Percentiles rank a stretch among this genome's conserved stretches.
phyloP scores from a whole-genome alignment of 2,329 filamentous ascomycete genomes.

The Cercospora janseana region DNA sequence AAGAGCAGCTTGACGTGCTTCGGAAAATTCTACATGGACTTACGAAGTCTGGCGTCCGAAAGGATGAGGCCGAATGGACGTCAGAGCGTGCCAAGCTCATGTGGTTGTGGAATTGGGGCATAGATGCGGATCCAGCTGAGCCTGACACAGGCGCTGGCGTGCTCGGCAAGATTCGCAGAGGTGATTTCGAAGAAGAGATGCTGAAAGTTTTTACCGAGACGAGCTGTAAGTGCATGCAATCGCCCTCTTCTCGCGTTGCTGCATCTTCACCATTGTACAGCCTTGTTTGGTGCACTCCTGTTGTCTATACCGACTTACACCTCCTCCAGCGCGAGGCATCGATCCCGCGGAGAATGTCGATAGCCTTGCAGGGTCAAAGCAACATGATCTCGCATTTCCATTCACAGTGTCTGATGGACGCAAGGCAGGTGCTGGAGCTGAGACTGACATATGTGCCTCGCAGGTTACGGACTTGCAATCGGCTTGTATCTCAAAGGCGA shows the following conservation, averaged over 20 bases:
- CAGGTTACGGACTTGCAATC: constrained; percentile 61
- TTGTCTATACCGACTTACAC: constrained; percentile 18
- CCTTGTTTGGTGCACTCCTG: not conserved
- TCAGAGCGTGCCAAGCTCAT: constrained; percentile 62
- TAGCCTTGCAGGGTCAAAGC: constrained; percentile 20
- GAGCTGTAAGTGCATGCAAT: constrained; percentile 33
- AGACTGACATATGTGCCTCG: constrained; percentile 23
- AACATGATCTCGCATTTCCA: constrained; percentile 25
- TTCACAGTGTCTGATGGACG: constrained; percentile 23
- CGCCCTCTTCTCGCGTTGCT: not conserved
- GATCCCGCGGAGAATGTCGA: constrained; percentile 28
- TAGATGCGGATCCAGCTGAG: constrained; percentile 43
- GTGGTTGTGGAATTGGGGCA: constrained; percentile 73
- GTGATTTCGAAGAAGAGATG: constrained; percentile 67
- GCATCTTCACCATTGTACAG: not conserved
- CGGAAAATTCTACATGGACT: constrained; percentile 59
- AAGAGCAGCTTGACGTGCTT: constrained; percentile 63
- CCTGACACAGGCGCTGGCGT: constrained; percentile 49
- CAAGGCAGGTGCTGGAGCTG: constrained; percentile 6
- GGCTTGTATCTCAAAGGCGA: constrained; percentile 59
- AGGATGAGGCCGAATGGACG: constrained; percentile 64
- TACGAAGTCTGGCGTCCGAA: constrained; percentile 44
- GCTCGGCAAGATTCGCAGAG: constrained; percentile 57
- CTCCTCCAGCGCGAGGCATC: constrained; percentile 28
- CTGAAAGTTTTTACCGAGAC: constrained; percentile 62